These are phyloP conservation scores for Haematococcus lacustris DNA, from an alignment of 139 green algal genomes.

Conservation along the genomic window DNA sequence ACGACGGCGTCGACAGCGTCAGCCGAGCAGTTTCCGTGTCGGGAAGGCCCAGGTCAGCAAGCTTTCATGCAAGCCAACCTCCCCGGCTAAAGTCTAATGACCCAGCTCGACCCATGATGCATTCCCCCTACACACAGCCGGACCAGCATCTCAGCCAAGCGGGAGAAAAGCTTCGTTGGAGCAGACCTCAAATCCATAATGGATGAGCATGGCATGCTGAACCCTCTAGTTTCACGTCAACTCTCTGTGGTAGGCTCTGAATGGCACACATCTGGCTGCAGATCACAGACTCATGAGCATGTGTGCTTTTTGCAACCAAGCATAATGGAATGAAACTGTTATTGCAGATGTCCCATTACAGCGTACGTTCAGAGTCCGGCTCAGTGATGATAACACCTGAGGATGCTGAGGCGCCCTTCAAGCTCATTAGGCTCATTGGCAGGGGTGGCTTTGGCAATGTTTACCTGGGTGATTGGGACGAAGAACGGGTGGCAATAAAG, in stretches of 20 bases:
- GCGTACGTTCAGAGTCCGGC: slow-evolving; percentile 16
- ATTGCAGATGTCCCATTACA: slow-evolving; percentile 32
- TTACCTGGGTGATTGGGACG: slow-evolving; percentile 33
- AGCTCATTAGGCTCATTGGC: slow-evolving; percentile 21
- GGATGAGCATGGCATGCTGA: slow-evolving; percentile 36
- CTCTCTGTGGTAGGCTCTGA: no score
- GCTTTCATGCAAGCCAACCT: no score
- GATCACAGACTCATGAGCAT: no score
- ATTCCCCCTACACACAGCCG: slow-evolving; percentile 1
- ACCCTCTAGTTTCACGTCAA: slow-evolving; percentile 25
- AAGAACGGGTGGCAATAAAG: slow-evolving; percentile 29
- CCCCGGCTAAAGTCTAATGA: no score
- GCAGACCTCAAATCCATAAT: slow-evolving; percentile 36
- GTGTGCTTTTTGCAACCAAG: no score
- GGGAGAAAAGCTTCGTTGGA: slow-evolving; percentile 12
- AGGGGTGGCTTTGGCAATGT: slow-evolving; percentile 35
- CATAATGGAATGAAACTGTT: no score
- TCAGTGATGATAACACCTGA: slow-evolving; percentile 15
- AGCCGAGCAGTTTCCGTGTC: slow-evolving; percentile 3
- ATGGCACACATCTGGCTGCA: no score
- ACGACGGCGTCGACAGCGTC: background rate
- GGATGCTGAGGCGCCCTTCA: slow-evolving; percentile 10
- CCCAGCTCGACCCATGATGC: no score
- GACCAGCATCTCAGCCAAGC: background rate
- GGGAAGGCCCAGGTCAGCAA: background rate